phyloP scores from a whole-genome alignment of 1,284 basidiomycete genomes.

The Ceratobasidium papillatum region DNA sequence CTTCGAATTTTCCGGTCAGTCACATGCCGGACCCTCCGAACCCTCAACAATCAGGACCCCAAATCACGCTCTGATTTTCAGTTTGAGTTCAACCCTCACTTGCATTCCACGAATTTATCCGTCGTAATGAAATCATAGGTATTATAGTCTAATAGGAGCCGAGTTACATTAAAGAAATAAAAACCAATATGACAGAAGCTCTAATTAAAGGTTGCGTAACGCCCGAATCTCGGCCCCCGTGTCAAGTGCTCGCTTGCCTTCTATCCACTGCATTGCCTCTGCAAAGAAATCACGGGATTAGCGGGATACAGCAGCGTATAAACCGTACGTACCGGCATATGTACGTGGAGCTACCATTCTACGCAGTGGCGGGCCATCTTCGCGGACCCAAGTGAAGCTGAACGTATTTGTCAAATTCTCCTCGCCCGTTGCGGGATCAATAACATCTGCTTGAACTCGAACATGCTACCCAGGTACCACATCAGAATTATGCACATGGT shows the following conservation, averaged over 20 bases:
- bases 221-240: constrained; percentile 66
- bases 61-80: background rate
- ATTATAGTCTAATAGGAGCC: background rate
- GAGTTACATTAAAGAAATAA: background rate
- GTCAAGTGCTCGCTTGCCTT: constrained; percentile 74
- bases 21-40: constrained; percentile 34
- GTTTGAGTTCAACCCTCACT: background rate
- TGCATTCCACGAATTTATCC: background rate
- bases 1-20: constrained; percentile 25
- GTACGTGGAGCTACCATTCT: constrained; percentile 74
- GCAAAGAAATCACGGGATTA: constrained; percentile 41
- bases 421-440: constrained; percentile 73
- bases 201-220: constrained; percentile 44
- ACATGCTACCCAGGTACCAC: constrained; percentile 62
- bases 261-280: constrained; percentile 86
- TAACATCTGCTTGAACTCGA: constrained; percentile 77
- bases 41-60: constrained; percentile 14
- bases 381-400: constrained; percentile 70
- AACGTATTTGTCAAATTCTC: constrained; percentile 77
- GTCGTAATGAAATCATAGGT: background rate
- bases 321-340: constrained; percentile 63
- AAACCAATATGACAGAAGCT: background rate
- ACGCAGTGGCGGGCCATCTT: constrained; percentile 55
- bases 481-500: constrained; percentile 43
- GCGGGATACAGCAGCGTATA: background rate